phyloP scores from a whole-genome alignment of 495 filamentous ascomycete genomes.

The Lasiosphaeriaceae sp. region DNA sequence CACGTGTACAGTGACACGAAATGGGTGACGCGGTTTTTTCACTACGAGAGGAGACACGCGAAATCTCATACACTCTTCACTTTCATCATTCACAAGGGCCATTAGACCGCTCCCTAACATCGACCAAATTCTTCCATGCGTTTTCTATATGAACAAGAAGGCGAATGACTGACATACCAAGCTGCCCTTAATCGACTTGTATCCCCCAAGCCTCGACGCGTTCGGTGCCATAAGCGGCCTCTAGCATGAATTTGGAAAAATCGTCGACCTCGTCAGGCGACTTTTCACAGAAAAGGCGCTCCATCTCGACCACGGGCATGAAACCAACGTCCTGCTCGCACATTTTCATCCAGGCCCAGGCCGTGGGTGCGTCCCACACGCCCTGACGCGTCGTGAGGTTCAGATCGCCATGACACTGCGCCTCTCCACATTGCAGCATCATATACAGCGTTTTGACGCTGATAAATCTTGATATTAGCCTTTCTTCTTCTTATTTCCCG shows the following conservation, averaged over 20 bases:
- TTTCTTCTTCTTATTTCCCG: too few relatives aligned
- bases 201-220: constrained; percentile 21
- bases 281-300: constrained; percentile 16
- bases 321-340: constrained; percentile 22
- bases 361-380: constrained; percentile 30
- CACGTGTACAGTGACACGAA: background rate
- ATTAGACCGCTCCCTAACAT: too few relatives aligned
- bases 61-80: background rate
- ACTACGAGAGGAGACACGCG: background rate
- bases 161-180: too few relatives aligned
- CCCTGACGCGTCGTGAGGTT: constrained; percentile 26
- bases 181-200: background rate
- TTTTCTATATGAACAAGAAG: too few relatives aligned
- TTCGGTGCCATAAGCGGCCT: constrained; percentile 19
- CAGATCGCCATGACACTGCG: constrained; percentile 27
- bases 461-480: background rate
- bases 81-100: too few relatives aligned
- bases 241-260: constrained; percentile 22
- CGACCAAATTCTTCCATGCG: too few relatives aligned
- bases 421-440: constrained; percentile 22
- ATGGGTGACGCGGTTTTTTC: background rate
- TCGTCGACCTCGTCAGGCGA: constrained; percentile 21
- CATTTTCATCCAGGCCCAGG: constrained; percentile 25
- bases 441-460: background rate
- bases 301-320: constrained; percentile 11